Evolutionary conservation across 495 filamentous ascomycete genomes (phyloP), one percentile per base, ranked within the genome.

Genomic region (Penicillium bialowiezense): DNA sequence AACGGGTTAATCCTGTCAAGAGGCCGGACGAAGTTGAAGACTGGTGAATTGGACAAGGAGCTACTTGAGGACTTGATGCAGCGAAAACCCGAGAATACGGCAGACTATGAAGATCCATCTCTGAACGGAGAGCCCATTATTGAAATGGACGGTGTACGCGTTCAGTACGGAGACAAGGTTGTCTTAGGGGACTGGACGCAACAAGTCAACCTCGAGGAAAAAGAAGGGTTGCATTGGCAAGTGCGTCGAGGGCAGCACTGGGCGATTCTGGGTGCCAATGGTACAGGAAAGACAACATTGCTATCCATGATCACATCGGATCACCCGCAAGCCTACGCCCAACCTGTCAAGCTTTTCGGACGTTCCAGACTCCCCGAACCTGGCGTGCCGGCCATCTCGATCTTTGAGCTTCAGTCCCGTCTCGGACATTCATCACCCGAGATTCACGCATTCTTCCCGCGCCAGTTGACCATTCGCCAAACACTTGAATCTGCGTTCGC

Each of bases 401-500:
- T 96, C 46, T 96, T 95, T 68, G 91, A 96, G 41, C 82, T 98
- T 31, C 92, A 97, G 61, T 76, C 83, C 2, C 85, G 90, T 14
- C 86, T 97, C 43, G 93, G 93, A 14, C 90, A 97, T 58, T 90
- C 90, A 2, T 91, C 87, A 37, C 95, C 93, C 0, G 93, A 98
- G 62, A 87, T 97, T 17, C 91, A 97, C 54, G 83, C 87, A 38
- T 89, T 95, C 72, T 96, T 97, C 71, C 93, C 93, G 2, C 83
- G 83, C 36, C 75, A 81, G 26, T 75, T 97, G 41, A 86, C 83
- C 1, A 67, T 97, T 15, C 81, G 89, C 7, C 80, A 85, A 43
- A 79, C 86, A 0, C 59, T 98, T 2, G 88, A 91, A 59, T 88
- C 83, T 34, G 90, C 92, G 2, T 97, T 90, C 79, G 86, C 90